These are phyloP conservation scores for Yamadazyma dushanensis DNA, from an alignment of 1,139 yeast genomes.

Conservation along the genomic window DNA sequence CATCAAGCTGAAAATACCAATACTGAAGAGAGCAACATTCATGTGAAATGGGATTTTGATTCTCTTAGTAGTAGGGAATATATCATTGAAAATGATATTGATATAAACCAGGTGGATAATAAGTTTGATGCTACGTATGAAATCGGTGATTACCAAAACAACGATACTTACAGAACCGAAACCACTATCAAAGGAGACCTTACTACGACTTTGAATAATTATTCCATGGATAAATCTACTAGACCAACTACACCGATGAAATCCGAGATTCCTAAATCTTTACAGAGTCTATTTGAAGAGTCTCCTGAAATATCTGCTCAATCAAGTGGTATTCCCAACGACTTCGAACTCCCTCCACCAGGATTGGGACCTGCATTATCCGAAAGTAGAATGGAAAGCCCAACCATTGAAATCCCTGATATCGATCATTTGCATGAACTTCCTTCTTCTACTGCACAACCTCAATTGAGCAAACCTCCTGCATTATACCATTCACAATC, in stretches of 20 bases:
- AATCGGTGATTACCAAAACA: slow-evolving; percentile 28
- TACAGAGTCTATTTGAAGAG: slow-evolving; percentile 68
- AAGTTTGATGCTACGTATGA: slow-evolving; percentile 37
- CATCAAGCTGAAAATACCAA: slow-evolving; percentile 17
- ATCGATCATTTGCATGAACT: slow-evolving; percentile 36
- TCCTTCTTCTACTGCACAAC: slow-evolving; percentile 16
- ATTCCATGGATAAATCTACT: slow-evolving; percentile 9
- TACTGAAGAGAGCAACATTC: slow-evolving; percentile 39
- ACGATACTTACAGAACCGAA: slow-evolving; percentile 27
- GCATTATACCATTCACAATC: slow-evolving; percentile 51
- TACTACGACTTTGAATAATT: slow-evolving; percentile 8
- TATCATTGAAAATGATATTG: slow-evolving; percentile 64
- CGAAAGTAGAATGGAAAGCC: slow-evolving; percentile 33
- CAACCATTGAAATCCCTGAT: slow-evolving; percentile 50
- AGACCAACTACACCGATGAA: slow-evolving; percentile 11
- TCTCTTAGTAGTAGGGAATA: slow-evolving; percentile 72
- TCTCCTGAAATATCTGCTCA: slow-evolving; percentile 17
- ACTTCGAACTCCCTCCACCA: slow-evolving; percentile 20
- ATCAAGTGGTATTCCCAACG: slow-evolving; percentile 8
- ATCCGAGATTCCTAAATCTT: slow-evolving; percentile 67
- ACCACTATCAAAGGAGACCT: slow-evolving; percentile 28
- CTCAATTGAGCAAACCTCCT: slow-evolving; percentile 46
- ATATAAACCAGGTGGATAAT: slow-evolving; percentile 48
- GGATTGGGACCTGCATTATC: slow-evolving; percentile 11
- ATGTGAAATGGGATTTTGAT: slow-evolving; percentile 87